A percentile compares a stretch with the other conserved stretches of the same genome.
These are phyloP conservation scores for Xylaria sp. DNA, from an alignment of 2,329 filamentous ascomycete genomes.

Conservation along the genomic window DNA sequence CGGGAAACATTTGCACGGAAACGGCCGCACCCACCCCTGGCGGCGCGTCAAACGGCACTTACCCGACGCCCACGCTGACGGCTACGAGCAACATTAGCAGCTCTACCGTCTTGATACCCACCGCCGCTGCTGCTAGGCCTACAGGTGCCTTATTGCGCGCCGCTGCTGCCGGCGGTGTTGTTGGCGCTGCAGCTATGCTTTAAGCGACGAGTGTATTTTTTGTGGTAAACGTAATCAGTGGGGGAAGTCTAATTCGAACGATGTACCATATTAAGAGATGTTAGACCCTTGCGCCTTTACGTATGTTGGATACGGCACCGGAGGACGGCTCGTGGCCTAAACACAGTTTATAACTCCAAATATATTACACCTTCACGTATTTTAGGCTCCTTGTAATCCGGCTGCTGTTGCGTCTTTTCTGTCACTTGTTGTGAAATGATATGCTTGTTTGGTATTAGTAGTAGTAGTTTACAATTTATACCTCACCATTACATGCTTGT, in stretches of 20 bases:
- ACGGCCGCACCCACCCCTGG: slow-evolving; percentile 8
- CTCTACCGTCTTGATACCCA: slow-evolving; percentile 7
- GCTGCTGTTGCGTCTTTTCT: too few relatives aligned
- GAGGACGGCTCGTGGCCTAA: neutral
- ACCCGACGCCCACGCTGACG: slow-evolving; percentile 9
- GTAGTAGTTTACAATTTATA: too few relatives aligned
- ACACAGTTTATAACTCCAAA: too few relatives aligned
- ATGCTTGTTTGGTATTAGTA: too few relatives aligned
- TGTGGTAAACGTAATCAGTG: neutral
- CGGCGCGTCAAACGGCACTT: neutral
- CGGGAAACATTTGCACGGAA: slow-evolving; percentile 24
- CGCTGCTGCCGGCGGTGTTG: slow-evolving; percentile 9
- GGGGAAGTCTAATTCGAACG: neutral
- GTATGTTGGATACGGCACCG: neutral
- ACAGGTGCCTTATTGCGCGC: slow-evolving; percentile 13
- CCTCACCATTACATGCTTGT: too few relatives aligned
- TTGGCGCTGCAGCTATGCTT: slow-evolving; percentile 13
- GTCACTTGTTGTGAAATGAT: too few relatives aligned
- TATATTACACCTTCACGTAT: too few relatives aligned
- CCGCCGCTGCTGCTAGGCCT: neutral
- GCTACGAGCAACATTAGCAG: neutral
- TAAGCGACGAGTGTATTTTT: slow-evolving; percentile 1
- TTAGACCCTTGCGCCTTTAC: too few relatives aligned
- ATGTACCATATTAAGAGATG: neutral
- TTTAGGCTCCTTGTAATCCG: too few relatives aligned